Percentiles rank a stretch among this genome's conserved stretches.
Conservation (phyloP, 2,329 filamentous ascomycete species). For the Fusarium tricinctum region DNA sequence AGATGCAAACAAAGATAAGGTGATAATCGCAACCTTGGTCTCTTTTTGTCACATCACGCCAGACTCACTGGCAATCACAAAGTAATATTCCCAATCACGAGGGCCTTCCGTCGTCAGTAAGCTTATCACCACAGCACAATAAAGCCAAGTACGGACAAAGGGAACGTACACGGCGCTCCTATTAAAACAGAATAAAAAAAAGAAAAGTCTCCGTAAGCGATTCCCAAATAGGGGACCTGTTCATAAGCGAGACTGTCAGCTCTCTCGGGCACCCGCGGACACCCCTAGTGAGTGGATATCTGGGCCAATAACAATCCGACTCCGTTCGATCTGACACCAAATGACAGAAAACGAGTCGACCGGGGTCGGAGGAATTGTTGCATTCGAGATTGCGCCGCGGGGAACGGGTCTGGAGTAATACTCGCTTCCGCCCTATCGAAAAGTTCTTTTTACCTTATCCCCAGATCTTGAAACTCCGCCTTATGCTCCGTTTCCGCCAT, state of each 20-base stretch:
- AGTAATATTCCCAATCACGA: no score
- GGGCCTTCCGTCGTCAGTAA: no score
- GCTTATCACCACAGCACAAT: no score
- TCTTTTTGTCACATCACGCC: neutral
- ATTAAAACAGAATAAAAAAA: neutral
- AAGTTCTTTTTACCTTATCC: neutral
- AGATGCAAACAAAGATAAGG: no score
- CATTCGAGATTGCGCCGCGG: constrained; percentile 1
- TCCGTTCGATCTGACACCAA: constrained; percentile 22
- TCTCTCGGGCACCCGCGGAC: constrained; percentile 31
- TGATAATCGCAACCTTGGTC: neutral
- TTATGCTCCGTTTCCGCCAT: neutral
- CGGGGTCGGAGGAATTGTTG: neutral
- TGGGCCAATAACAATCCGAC: neutral
- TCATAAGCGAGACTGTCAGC: constrained; percentile 27
- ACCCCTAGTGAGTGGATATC: constrained; percentile 6
- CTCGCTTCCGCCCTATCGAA: neutral
- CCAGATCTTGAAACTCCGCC: neutral
- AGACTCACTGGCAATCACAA: neutral
- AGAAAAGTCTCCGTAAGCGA: neutral
- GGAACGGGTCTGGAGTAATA: neutral
- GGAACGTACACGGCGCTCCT: no score
- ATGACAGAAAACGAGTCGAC: neutral
- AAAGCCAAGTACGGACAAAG: no score
- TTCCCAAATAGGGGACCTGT: constrained; percentile 13